These are phyloP conservation scores for Eustoma russellianum DNA, from an alignment of 257 asterid species.

Conservation along the genomic window DNA sequence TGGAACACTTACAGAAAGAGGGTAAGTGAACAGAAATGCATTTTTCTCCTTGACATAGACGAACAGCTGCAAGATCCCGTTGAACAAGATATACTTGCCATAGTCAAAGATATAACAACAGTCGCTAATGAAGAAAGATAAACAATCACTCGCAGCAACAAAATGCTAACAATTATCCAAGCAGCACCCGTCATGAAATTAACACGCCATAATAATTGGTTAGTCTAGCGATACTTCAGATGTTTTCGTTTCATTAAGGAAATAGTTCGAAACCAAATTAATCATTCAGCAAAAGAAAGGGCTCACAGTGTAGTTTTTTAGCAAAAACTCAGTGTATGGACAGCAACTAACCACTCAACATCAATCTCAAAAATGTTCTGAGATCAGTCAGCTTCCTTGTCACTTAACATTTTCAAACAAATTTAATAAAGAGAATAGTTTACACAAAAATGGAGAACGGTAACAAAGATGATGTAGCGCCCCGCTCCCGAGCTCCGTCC, in stretches of 20 bases:
- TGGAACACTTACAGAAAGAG: slow-evolving; percentile 65
- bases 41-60: slow-evolving; percentile 69
- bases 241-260: background rate
- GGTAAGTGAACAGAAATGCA: slow-evolving; percentile 78
- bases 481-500: no score
- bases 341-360: background rate
- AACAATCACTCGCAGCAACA: background rate
- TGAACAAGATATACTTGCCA: slow-evolving; percentile 79
- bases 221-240: background rate
- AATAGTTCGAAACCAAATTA: background rate
- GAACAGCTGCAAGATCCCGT: slow-evolving; percentile 65
- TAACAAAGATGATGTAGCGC: no score
- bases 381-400: background rate
- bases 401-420: no score
- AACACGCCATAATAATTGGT: background rate
- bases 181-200: background rate
- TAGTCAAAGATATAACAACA: slow-evolving; percentile 52
- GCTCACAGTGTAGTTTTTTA: no score
- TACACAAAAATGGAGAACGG: no score
- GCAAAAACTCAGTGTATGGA: background rate
- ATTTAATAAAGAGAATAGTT: no score
- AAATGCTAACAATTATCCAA: background rate
- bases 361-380: background rate
- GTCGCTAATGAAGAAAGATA: slow-evolving; percentile 5
- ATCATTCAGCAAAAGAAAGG: background rate